Conservation (phyloP, 164 flowering plant genomes). For the Vitis vinifera region ASM3070453v1 NC_081805.1:1313001-1313500, state of each 20-base stretch:
- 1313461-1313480: slow-evolving; percentile 20
- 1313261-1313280: slow-evolving; percentile 10
- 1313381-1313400: slow-evolving; percentile 12
- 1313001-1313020: too few relatives aligned
- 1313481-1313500: slow-evolving; percentile 15
- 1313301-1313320: slow-evolving; percentile 1
- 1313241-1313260: background rate
- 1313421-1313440: slow-evolving; percentile 10
- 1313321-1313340: slow-evolving; percentile 14
- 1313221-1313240: background rate
- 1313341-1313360: slow-evolving; percentile 30
- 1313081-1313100: too few relatives aligned
- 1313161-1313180: too few relatives aligned
- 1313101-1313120: too few relatives aligned
- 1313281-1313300: slow-evolving; percentile 1
- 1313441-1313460: slow-evolving; percentile 1
- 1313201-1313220: too few relatives aligned
- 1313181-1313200: too few relatives aligned
- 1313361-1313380: slow-evolving; percentile 27
- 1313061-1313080: too few relatives aligned
- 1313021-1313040: too few relatives aligned
- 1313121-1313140: too few relatives aligned
- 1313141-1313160: too few relatives aligned
- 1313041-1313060: too few relatives aligned
- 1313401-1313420: slow-evolving; percentile 14